Evolutionary conservation across 2,329 filamentous ascomycete species (phyloP).

Genomic region (Hypoxylon sp.): DNA sequence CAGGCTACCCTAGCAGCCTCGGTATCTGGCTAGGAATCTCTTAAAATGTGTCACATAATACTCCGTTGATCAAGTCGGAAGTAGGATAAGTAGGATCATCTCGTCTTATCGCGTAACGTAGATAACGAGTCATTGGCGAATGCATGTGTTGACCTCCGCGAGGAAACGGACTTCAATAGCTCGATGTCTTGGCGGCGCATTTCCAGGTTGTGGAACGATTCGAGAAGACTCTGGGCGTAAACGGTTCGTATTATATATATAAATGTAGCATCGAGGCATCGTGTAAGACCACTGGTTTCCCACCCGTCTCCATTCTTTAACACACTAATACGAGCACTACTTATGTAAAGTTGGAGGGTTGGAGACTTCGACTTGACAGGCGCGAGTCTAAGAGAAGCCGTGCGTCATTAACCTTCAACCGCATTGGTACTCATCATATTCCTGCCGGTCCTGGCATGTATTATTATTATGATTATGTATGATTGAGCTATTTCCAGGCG

Average conservation of each 20-base stretch:
- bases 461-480: conserved; percentile 11
- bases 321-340: conserved; percentile 30
- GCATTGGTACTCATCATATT: conserved; percentile 8
- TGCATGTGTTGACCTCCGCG: conserved; percentile 12
- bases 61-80: conserved; percentile 40
- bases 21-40: conserved; percentile 14
- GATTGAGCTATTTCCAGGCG: conserved; percentile 17
- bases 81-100: conserved; percentile 16
- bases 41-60: conserved; percentile 29
- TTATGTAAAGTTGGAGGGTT: conserved; percentile 4
- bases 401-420: conserved; percentile 4
- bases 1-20: conserved; percentile 5
- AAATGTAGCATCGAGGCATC: conserved; percentile 10
- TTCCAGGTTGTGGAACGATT: conserved; percentile 20
- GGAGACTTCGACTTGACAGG: not conserved
- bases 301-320: conserved; percentile 3
- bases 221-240: conserved; percentile 12
- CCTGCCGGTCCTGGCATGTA: not conserved
- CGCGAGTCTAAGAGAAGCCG: not conserved
- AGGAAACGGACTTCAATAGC: conserved; percentile 1
- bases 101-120: conserved; percentile 26
- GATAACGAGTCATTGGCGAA: not conserved
- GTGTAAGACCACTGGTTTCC: conserved; percentile 7
- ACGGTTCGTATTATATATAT: conserved; percentile 33
- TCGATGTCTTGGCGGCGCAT: not conserved